Percentiles rank a stretch among this genome's conserved stretches.
These are phyloP conservation scores for Penicillium paneum DNA, from an alignment of 2,329 filamentous ascomycete species.

Conservation along the genomic window DNA sequence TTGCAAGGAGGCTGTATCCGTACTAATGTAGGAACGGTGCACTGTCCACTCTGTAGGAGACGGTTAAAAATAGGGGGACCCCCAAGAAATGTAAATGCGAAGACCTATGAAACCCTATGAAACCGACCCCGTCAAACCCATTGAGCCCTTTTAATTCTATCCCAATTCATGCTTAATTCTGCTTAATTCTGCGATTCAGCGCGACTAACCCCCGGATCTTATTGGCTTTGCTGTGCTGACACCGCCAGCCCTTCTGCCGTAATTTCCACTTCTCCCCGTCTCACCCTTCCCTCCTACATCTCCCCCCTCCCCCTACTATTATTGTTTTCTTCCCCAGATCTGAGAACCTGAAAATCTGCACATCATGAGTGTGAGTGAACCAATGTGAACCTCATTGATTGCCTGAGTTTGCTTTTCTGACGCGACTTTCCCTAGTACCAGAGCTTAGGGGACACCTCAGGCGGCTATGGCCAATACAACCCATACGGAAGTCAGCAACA, in stretches of 20 bases:
- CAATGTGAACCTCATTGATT: not conserved
- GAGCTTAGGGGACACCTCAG: slow-evolving; percentile 31
- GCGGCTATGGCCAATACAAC: slow-evolving; percentile 55
- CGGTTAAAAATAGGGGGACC: not conserved
- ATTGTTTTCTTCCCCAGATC: not conserved
- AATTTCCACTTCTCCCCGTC: slow-evolving; percentile 23
- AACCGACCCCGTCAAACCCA: not conserved
- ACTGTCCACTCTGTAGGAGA: not conserved
- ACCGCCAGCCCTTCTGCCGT: slow-evolving; percentile 21
- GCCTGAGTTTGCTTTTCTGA: slow-evolving; percentile 6
- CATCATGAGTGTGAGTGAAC: slow-evolving; percentile 54
- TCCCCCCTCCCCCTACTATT: slow-evolving; percentile 1
- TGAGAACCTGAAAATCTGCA: not conserved
- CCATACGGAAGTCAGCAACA: slow-evolving; percentile 46
- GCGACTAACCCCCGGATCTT: slow-evolving; percentile 8
- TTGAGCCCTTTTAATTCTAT: not conserved
- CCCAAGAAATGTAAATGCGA: not conserved
- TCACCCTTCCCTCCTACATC: slow-evolving; percentile 20
- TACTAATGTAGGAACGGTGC: not conserved
- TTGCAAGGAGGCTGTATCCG: not conserved
- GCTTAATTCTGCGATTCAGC: slow-evolving; percentile 1
- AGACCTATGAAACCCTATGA: not conserved
- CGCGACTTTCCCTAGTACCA: slow-evolving; percentile 23
- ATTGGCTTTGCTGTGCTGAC: slow-evolving; percentile 8
- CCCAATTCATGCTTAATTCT: not conserved